Percentiles rank a stretch among this genome's conserved stretches.
These are phyloP conservation scores for Podaxis rugospora DNA, from an alignment of 768 basidiomycete species.

Conservation along the genomic window DNA sequence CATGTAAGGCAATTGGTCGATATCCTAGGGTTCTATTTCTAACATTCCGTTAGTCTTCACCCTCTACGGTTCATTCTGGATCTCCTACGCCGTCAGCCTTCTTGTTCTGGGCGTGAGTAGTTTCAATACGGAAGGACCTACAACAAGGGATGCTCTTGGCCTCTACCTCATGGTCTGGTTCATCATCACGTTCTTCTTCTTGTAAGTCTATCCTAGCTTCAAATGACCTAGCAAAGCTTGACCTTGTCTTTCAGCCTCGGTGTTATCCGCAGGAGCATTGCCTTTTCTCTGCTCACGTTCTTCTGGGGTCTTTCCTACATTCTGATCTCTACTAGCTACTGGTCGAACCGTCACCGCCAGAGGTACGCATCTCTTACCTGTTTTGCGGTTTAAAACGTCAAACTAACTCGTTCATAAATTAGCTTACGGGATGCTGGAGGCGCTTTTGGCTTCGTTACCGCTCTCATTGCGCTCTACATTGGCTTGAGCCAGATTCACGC, in stretches of 20 bases:
- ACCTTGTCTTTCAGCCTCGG: constrained; percentile 32
- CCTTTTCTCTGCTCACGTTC: constrained; percentile 44
- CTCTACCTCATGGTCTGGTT: constrained; percentile 56
- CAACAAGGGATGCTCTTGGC: constrained; percentile 43
- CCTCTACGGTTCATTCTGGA: constrained; percentile 60
- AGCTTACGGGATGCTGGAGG: constrained; percentile 12
- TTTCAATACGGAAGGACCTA: constrained; percentile 29
- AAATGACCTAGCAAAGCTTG: background rate
- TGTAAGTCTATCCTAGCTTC: constrained; percentile 31
- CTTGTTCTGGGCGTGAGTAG: constrained; percentile 42
- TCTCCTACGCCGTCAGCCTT: constrained; percentile 52
- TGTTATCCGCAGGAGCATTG: constrained; percentile 45
- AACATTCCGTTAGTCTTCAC: constrained; percentile 41
- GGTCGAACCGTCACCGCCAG: constrained; percentile 14
- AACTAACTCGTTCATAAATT: background rate
- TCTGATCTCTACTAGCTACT: constrained; percentile 37
- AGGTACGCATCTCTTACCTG: background rate
- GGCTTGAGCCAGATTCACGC: constrained; percentile 10
- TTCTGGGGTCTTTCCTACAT: constrained; percentile 52
- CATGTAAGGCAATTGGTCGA: constrained; percentile 30
- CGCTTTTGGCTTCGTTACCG: constrained; percentile 11
- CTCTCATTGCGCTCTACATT: constrained; percentile 11
- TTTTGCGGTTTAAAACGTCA: background rate
- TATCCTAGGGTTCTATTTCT: background rate
- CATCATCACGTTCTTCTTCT: constrained; percentile 44